Evolutionary conservation across 805 yeast genomes (phyloP), one percentile per base, ranked within the genome.

Genomic region (Lachancea quebecensis): DNA sequence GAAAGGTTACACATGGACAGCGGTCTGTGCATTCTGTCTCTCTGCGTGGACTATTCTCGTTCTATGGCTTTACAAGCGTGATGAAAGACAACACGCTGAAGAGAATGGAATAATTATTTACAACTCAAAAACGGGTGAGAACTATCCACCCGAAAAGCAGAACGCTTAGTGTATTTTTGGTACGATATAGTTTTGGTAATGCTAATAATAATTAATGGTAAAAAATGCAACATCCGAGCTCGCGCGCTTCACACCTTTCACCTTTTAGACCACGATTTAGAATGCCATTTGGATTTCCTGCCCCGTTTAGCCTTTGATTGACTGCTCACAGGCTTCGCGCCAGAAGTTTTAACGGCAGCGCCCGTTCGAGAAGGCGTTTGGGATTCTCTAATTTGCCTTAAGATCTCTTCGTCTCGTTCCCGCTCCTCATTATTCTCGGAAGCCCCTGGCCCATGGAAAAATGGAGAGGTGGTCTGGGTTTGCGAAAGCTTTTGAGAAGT

Each of bases 1-100:
- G 31, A 77, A 70, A 51, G 85, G 85, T 48, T 79, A 65, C 31
- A 71, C 74, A 35, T 68, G 71, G 59, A 71, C 74, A 7, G 69
- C 65, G 2, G 51, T 59, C 2, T 50, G 62, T 27, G 66, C 66
- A 10, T 62, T 67, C 49, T 50, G 56, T 40, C 48, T 59, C 16
- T 49, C 57, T 15, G 49, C 50, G 10, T 54, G 57, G 54, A 52
- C 61, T 5, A 50, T 64, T 37, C 45, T 57, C 4, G 61, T 62
- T 10, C 45, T 60, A 25, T 57, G 61, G 48, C 60, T 67, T 41
- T 70, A 69, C 52, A 70, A 68, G 46, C 57, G 67, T 42, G 70
- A 70, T 46, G 74, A 70, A 48, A 54, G 63, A 44, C 56, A 51
- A 21, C 53, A 59, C 38, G 71, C 74, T 2, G 56, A 55, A 38